A percentile compares a stretch with the other conserved stretches of the same genome.
These are phyloP conservation scores for Tricholoma matsutake DNA, from an alignment of 768 basidiomycete species.

Conservation along the genomic window DNA sequence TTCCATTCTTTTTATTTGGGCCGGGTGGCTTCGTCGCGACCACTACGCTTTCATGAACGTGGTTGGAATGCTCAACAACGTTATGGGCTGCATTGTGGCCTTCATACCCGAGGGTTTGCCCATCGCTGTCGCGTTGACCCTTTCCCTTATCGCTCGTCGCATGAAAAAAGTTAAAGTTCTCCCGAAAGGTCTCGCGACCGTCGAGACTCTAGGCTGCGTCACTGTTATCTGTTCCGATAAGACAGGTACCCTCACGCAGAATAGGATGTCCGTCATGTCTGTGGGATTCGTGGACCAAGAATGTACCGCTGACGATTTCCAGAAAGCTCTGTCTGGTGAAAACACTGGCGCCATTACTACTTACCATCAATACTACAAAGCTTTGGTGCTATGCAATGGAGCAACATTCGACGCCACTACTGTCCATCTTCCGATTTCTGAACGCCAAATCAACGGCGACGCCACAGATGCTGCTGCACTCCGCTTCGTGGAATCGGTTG, in stretches of 20 bases:
- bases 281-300: conserved; percentile 36
- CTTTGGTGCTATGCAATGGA: conserved; percentile 53
- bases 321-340: conserved; percentile 6
- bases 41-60: conserved; percentile 48
- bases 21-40: conserved; percentile 40
- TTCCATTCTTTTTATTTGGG: conserved; percentile 40
- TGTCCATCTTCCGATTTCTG: conserved; percentile 23
- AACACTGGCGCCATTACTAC: conserved; percentile 4
- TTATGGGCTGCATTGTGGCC: conserved; percentile 44
- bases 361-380: conserved; percentile 26
- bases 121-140: conserved; percentile 52
- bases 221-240: conserved; percentile 54
- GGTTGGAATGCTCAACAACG: conserved; percentile 48
- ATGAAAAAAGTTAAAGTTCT: conserved; percentile 14
- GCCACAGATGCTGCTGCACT: conserved; percentile 54
- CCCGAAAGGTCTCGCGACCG: conserved; percentile 53
- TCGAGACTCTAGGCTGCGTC: conserved; percentile 65
- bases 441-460: conserved; percentile 40
- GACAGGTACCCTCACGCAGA: conserved; percentile 60
- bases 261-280: conserved; percentile 55
- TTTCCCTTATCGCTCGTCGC: conserved; percentile 23
- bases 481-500: conserved; percentile 39
- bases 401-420: conserved; percentile 44
- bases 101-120: conserved; percentile 50
- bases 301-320: conserved; percentile 26